Evolutionary conservation across 768 basidiomycete genomes (phyloP), one percentile per base, ranked within the genome.

Genomic region (Mycena amicta): DNA sequence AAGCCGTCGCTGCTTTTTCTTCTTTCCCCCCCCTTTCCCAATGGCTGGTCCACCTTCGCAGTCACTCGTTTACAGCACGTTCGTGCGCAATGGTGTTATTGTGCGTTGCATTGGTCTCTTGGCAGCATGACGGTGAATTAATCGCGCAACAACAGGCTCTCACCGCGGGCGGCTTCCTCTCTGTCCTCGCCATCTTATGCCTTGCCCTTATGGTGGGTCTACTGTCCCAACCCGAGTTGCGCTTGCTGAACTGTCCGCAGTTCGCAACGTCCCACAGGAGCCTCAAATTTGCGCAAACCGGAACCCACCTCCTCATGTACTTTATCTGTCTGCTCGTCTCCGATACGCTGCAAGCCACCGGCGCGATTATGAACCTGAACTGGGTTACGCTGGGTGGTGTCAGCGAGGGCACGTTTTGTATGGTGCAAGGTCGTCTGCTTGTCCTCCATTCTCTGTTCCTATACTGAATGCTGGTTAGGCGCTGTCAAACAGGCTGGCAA

Each of bases 401-500:
- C 1, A 22, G 28, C 20, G 50, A 56, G 0, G 55, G 50, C 6
- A 2, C 25, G 16, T 26, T 25, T 30, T 43, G 39, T 27, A 3
- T 2, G 26, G 11, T 23, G 6, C 49, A 50, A 29, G 49, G 49
- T 50, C 12, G n/a, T n/a, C n/a, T n/a, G n/a, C n/a, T n/a, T 12
- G 49, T 26, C 23, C 49, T 8, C 15, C 49, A 22, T 27, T 50
- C 15, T 29, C 6, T 30, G 22, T 23, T 11, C 5, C 28, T 8
- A 46, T 22, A 37, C 43, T 8, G 11, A n/a, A 8, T 46, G 6
- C 43, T n/a, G 43, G 6, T 46, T 26, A 70, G 76, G 72, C 30
- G 71, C 67, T 3, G 54, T 74, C 31, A 77, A 77, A 57, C 73
- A 77, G 30, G 70, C 72, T 3, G 76, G 75, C 2, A 76, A 75